Evolutionary conservation across 768 basidiomycete genomes (phyloP).

Genomic region (Amanita brunnescens): DNA sequence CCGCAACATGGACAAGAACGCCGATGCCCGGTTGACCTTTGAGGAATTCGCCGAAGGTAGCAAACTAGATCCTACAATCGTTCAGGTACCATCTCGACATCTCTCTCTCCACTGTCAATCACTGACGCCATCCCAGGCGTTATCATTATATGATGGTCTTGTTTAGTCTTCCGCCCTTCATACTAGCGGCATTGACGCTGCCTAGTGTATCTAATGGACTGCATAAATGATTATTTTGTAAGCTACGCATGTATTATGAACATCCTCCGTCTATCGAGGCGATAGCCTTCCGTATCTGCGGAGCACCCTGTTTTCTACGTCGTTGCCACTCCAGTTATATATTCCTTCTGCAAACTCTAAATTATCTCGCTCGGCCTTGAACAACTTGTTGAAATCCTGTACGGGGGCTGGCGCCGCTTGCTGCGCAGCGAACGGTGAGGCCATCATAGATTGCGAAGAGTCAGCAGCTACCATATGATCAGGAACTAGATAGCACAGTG

Average conservation of each 20-base stretch:
- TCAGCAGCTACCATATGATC: conserved; percentile 53
- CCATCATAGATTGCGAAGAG: conserved; percentile 64
- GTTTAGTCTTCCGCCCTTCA: conserved; percentile 42
- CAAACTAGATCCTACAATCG: conserved; percentile 98
- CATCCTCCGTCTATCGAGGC: background rate
- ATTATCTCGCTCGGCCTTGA: conserved; percentile 88
- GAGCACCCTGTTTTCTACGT: conserved; percentile 72
- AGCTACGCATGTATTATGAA: background rate
- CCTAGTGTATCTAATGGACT: background rate
- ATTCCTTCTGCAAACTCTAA: conserved; percentile 84
- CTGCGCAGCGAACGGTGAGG: conserved; percentile 57
- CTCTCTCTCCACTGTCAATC: background rate
- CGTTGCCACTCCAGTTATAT: conserved; percentile 77
- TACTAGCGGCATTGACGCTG: background rate
- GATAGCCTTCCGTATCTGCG: conserved; percentile 61
- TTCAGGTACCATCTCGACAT: conserved; percentile 51
- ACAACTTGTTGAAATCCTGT: conserved; percentile 85
- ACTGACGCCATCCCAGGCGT: conserved; percentile 45
- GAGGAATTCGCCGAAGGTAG: conserved; percentile 98
- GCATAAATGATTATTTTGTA: background rate
- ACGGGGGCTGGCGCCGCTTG: conserved; percentile 42
- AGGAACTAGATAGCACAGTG: conserved; percentile 7
- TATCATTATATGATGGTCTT: conserved; percentile 92
- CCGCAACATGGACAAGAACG: conserved; percentile 92
- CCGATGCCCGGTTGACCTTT: conserved; percentile 87